phyloP scores from a whole-genome alignment of 2,329 filamentous ascomycete species.

The Penicillium occitanis region DNA sequence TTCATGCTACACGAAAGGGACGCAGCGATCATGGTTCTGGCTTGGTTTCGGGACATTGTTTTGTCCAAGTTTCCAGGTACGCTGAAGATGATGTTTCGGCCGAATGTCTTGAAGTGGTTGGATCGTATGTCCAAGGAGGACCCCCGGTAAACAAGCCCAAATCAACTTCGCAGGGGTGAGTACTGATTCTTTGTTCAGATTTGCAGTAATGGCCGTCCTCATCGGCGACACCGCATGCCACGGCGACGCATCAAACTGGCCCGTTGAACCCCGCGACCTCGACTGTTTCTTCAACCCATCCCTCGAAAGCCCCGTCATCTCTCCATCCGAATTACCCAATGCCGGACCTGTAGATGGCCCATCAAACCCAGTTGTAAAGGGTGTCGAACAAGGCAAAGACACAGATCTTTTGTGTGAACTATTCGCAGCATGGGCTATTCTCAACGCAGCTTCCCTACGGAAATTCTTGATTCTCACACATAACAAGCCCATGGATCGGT shows the following conservation, averaged over 20 bases:
- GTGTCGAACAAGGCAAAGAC: constrained; percentile 30
- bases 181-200: constrained; percentile 22
- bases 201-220: constrained; percentile 30
- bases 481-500: constrained; percentile 27
- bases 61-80: constrained; percentile 29
- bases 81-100: constrained; percentile 43
- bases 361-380: constrained; percentile 29
- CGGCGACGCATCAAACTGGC: constrained; percentile 18
- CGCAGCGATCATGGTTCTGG: constrained; percentile 34
- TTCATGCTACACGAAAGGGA: constrained; percentile 35
- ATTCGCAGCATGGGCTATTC: constrained; percentile 40
- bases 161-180: too few species aligned
- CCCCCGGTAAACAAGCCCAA: constrained; percentile 12
- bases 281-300: constrained; percentile 28
- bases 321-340: constrained; percentile 27
- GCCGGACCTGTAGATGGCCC: not conserved
- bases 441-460: constrained; percentile 34
- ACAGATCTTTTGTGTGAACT: constrained; percentile 40
- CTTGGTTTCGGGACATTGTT: constrained; percentile 35
- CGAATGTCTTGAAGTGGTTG: constrained; percentile 39
- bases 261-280: constrained; percentile 24
- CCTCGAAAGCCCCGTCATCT: constrained; percentile 32
- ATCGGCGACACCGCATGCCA: constrained; percentile 31
- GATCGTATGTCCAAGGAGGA: constrained; percentile 26
- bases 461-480: constrained; percentile 34